Evolutionary conservation across 2,329 filamentous ascomycete genomes (phyloP).

Genomic region (Aureobasidium lini): DNA sequence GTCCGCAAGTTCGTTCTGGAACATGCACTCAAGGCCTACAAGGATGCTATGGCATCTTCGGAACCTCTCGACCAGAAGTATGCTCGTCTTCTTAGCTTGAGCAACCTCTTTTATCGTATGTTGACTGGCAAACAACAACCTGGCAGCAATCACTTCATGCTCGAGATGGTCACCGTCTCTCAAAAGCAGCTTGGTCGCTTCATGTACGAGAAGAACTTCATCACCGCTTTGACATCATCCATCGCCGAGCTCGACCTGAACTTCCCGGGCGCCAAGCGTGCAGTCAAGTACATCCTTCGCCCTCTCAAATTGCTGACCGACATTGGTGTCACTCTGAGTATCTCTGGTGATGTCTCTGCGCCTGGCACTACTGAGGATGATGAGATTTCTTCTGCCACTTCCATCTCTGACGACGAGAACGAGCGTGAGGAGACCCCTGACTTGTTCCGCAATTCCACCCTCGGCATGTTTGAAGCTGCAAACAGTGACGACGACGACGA

Average conservation of each 20-base stretch:
- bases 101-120: constrained; percentile 89
- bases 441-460: constrained; percentile 88
- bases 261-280: constrained; percentile 84
- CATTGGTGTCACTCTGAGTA: constrained; percentile 78
- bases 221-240: constrained; percentile 78
- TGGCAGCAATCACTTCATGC: constrained; percentile 28
- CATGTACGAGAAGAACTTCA: constrained; percentile 98
- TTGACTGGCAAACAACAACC: constrained; percentile 69
- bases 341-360: constrained; percentile 63
- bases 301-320: constrained; percentile 82
- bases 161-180: constrained; percentile 36
- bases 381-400: constrained; percentile 79
- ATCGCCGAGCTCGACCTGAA: constrained; percentile 95
- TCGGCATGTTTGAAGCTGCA: constrained; percentile 86
- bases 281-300: constrained; percentile 91
- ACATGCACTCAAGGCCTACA: constrained; percentile 85
- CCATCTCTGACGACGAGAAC: constrained; percentile 65
- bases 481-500: constrained; percentile 76
- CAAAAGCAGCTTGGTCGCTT: constrained; percentile 81
- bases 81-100: constrained; percentile 74
- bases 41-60: constrained; percentile 69
- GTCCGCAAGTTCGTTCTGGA: constrained; percentile 93
- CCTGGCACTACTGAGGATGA: constrained; percentile 67
- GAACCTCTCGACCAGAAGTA: constrained; percentile 83
- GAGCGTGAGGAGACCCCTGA: constrained; percentile 87